These are phyloP conservation scores for Cercospora brassicicola DNA, from an alignment of 2,329 filamentous ascomycete species.

Conservation along the genomic window DNA sequence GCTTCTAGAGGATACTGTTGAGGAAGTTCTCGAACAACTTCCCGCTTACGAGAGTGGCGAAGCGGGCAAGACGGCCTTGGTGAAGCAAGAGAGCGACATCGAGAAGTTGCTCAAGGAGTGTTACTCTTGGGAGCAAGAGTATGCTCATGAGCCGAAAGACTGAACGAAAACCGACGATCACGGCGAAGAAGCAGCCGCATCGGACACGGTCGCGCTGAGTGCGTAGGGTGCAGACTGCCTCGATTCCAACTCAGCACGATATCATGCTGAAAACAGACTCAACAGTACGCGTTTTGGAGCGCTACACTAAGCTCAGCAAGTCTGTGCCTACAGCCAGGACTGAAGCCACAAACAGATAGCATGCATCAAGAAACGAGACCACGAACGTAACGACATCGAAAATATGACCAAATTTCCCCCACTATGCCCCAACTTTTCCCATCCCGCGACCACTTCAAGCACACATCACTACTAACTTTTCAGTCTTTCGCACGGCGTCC, in stretches of 20 bases:
- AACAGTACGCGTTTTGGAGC: not conserved
- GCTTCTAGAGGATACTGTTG: too few species aligned
- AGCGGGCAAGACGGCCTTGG: too few species aligned
- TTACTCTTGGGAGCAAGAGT: not conserved
- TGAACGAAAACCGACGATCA: too few species aligned
- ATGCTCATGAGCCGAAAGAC: too few species aligned
- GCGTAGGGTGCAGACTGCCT: not conserved
- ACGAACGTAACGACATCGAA: not conserved
- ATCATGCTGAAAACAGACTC: not conserved
- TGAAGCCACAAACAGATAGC: not conserved
- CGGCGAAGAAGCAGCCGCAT: not conserved
- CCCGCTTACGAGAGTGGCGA: too few species aligned
- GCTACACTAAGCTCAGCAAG: not conserved
- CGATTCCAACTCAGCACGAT: not conserved
- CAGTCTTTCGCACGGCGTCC: not conserved
- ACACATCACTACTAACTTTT: not conserved
- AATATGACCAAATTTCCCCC: too few species aligned
- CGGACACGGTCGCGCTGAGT: not conserved
- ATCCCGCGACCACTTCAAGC: too few species aligned
- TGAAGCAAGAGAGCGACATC: too few species aligned
- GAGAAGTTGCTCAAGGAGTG: too few species aligned
- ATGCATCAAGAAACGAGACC: not conserved
- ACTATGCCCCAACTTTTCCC: too few species aligned
- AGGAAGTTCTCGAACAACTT: too few species aligned
- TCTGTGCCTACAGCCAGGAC: not conserved